Evolutionary conservation across 345 rosid species (phyloP), one percentile per base, ranked within the genome.

Genomic region (Cochlearia excelsa): DNA sequence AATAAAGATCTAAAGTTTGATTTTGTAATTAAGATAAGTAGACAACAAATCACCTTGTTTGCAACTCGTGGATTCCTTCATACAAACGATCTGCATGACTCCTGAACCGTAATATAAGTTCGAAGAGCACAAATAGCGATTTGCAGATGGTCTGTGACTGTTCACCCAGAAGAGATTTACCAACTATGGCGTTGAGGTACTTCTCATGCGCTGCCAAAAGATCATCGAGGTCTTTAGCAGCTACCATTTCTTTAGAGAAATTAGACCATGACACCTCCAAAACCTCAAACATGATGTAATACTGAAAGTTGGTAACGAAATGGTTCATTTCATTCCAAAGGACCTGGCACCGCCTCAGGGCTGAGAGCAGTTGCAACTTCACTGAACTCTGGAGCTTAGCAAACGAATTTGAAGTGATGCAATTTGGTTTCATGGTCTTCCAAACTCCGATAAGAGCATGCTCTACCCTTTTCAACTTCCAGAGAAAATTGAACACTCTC

Each of bases 381-480:
- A 89, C 94, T 1, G 84, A 82, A 37, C 60, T 61, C 67, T 85
- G 92, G 69, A 84, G 80, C 79, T 90, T 87, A 46, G 72, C 75
- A 63, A 90, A 89, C 9, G 92, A 82, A 66, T 79, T 80, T 48
- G 95, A 83, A 51, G 97, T 80, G 60, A 89, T 81, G 65, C 95
- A 92, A 64, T 93, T 93, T 48, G 99, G 99, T 73, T 93, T 93
- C 99, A 93, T 89, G 1, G 95, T 85, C 87, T 93, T 93, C 97
- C 99, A 89, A 51, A 91, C 83, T 63, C 97, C 96, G 49, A 85
- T 89, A 28, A 89, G 95, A 6, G 95, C 99, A 67, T 93, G 99
- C 77, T 93, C 99, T 26, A 93, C 96, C 51, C 88, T 77, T 75
- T 94, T 85, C 68, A 93, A 84, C 79, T 87, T 89, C 99, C 99